Evolutionary conservation across 345 rosid species (phyloP).

Genomic region (Melaleuca quinquenervia): DNA sequence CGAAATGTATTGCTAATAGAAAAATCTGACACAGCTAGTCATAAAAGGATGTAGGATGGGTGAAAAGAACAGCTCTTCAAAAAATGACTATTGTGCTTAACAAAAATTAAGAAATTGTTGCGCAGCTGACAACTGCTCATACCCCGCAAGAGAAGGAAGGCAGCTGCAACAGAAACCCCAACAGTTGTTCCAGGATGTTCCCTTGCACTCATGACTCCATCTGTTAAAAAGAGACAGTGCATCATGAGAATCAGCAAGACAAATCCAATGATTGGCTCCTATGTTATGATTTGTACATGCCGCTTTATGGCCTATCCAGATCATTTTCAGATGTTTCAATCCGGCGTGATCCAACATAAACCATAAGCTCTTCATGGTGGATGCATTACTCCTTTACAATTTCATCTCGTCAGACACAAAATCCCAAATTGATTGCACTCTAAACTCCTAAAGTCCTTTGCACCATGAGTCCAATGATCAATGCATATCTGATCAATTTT

Average conservation of each 20-base stretch:
- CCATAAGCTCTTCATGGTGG: neutral
- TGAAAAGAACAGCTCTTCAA: neutral
- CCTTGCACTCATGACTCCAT: slow-evolving; percentile 42
- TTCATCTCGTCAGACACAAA: neutral
- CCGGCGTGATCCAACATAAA: neutral
- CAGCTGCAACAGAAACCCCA: slow-evolving; percentile 59
- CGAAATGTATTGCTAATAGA: neutral
- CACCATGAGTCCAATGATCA: neutral
- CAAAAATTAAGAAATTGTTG: neutral
- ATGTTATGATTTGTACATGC: neutral
- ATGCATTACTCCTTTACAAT: neutral
- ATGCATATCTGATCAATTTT: neutral
- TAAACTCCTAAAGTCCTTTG: neutral
- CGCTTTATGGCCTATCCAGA: neutral
- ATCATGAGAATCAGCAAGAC: neutral
- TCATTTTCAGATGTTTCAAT: neutral
- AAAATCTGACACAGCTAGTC: neutral
- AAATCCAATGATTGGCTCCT: neutral
- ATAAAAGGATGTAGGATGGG: neutral
- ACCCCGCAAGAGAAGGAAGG: slow-evolving; percentile 69
- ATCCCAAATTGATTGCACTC: neutral
- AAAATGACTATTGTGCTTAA: neutral
- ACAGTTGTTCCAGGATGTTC: slow-evolving; percentile 63
- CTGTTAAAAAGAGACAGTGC: slow-evolving; percentile 15
- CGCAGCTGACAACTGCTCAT: neutral